phyloP scores from a whole-genome alignment of 495 filamentous ascomycete species.

The Immersiella caudata region DNA sequence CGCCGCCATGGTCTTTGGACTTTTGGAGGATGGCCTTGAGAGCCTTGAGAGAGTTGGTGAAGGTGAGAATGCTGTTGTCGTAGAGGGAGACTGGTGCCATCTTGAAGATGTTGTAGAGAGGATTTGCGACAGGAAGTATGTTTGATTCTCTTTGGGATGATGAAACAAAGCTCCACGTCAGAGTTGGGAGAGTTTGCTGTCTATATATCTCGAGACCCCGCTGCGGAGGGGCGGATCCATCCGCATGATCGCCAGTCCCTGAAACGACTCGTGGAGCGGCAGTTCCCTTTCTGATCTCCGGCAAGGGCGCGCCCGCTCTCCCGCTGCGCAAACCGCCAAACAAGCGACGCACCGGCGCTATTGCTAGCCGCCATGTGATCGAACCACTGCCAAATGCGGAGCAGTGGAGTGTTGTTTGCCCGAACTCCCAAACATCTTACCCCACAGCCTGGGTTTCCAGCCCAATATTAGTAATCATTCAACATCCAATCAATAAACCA shows the following conservation, averaged over 20 bases:
- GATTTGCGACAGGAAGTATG: background rate
- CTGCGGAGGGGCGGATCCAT: background rate
- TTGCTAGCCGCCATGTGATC: background rate
- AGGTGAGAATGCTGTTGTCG: constrained; percentile 21
- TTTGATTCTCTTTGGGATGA: background rate
- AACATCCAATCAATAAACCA: background rate
- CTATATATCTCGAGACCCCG: background rate
- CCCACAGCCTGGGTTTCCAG: background rate
- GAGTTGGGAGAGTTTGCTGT: background rate
- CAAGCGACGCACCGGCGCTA: background rate
- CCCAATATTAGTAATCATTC: background rate
- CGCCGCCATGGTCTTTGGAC: constrained; percentile 32
- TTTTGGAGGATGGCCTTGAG: constrained; percentile 30
- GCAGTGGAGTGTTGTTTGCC: background rate
- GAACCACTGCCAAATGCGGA: background rate
- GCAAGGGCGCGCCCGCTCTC: no score
- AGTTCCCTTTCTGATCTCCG: background rate
- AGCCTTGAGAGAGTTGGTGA: constrained; percentile 12
- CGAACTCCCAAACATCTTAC: background rate
- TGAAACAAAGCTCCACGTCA: background rate
- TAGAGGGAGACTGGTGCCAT: constrained; percentile 30
- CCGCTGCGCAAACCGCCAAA: background rate
- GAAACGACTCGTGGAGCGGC: background rate
- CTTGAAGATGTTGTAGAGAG: background rate
- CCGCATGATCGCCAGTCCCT: background rate